Conservation (phyloP, 2,329 filamentous ascomycete genomes). For the Nigrospora sphaerica region DNA sequence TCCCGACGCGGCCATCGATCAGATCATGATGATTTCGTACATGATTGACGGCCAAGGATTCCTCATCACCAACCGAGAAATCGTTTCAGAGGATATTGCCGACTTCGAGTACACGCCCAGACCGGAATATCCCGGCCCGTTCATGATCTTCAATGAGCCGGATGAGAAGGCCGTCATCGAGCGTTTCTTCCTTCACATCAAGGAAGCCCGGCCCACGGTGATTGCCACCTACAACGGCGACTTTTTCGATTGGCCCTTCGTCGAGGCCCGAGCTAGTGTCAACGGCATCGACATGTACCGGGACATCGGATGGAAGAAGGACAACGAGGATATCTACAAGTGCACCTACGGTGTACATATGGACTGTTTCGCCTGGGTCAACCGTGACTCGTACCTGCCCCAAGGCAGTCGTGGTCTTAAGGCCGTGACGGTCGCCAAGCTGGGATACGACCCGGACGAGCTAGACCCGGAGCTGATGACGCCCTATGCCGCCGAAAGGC, state of each 20-base stretch:
- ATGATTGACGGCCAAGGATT: slow-evolving; percentile 99
- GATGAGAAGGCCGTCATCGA: slow-evolving; percentile 85
- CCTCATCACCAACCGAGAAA: slow-evolving; percentile 94
- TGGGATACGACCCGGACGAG: slow-evolving; percentile 97
- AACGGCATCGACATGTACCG: slow-evolving; percentile 99
- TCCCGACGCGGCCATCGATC: slow-evolving; percentile 87
- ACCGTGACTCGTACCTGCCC: slow-evolving; percentile 93
- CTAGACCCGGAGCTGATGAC: slow-evolving; percentile 97
- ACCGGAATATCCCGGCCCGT: slow-evolving; percentile 89
- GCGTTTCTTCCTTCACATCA: slow-evolving; percentile 91
- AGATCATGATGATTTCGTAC: slow-evolving; percentile 99
- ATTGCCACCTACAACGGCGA: slow-evolving; percentile 99
- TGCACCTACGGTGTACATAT: slow-evolving; percentile 95
- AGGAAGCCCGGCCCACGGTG: slow-evolving; percentile 87
- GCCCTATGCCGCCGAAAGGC: slow-evolving; percentile 79
- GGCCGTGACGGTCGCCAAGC: slow-evolving; percentile 93
- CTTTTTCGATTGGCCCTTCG: slow-evolving; percentile 99
- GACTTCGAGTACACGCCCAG: slow-evolving; percentile 99
- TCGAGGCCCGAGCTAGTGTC: slow-evolving; percentile 86
- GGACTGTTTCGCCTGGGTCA: slow-evolving; percentile 99
- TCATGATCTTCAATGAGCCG: slow-evolving; percentile 97
- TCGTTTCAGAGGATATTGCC: slow-evolving; percentile 92
- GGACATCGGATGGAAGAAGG: slow-evolving; percentile 95
- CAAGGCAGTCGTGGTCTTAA: slow-evolving; percentile 96
- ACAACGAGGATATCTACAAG: slow-evolving; percentile 92